Conservation (phyloP, 495 filamentous ascomycete species). For the Pseudoneurospora amorphoporcata region DNA sequence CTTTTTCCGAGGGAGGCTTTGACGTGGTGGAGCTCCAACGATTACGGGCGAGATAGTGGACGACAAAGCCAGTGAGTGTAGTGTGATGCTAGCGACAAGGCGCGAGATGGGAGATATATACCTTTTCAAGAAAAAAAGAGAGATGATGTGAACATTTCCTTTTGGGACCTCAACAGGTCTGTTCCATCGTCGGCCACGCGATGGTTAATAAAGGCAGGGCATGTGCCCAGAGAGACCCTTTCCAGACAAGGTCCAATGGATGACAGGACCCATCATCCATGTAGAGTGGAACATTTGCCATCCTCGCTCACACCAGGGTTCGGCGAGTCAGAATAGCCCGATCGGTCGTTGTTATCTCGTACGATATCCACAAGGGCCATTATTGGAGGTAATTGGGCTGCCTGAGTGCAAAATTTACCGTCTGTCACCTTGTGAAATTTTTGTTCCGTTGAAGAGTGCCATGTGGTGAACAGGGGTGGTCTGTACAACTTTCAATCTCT, state of each 20-base stretch:
- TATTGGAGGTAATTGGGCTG: not conserved
- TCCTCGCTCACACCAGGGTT: not conserved
- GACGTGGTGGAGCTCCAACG: not conserved
- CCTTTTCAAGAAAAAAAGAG: not conserved
- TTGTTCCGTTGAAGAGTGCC: slow-evolving; percentile 3
- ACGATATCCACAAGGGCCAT: slow-evolving; percentile 7
- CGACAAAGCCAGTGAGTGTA: not conserved
- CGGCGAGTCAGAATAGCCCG: slow-evolving; percentile 7
- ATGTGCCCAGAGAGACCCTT: not conserved
- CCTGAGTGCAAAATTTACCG: slow-evolving; percentile 1
- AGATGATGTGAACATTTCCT: not conserved
- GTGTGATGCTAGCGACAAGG: not conserved
- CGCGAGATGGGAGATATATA: not conserved
- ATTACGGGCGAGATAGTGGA: not conserved
- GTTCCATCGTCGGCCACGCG: not conserved
- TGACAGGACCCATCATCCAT: not conserved
- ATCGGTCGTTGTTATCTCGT: slow-evolving; percentile 6
- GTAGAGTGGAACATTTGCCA: not conserved
- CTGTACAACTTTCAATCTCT: not conserved
- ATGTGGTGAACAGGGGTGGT: slow-evolving; percentile 7
- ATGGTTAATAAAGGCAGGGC: not conserved
- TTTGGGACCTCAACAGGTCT: not conserved
- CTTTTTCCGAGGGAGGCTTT: not conserved
- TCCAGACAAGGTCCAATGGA: not conserved
- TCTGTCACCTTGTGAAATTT: not conserved